These are phyloP conservation scores for Fusarium camptoceras DNA, from an alignment of 2,329 filamentous ascomycete genomes.

Conservation along the genomic window DNA sequence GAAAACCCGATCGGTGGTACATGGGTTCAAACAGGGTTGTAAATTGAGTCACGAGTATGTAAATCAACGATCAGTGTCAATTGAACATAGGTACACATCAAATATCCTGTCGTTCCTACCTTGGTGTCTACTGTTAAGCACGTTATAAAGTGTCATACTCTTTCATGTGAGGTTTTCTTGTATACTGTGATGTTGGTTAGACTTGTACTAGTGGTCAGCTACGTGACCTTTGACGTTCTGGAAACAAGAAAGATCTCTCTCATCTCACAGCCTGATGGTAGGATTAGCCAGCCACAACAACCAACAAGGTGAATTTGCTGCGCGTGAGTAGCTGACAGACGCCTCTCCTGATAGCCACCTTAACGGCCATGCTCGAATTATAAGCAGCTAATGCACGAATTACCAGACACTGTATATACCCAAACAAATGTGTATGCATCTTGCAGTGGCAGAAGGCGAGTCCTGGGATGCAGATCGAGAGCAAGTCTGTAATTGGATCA, in stretches of 20 bases:
- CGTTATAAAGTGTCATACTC: not conserved
- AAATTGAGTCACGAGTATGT: not conserved
- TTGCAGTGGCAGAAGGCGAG: not conserved
- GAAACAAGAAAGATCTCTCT: not conserved
- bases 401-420: not conserved
- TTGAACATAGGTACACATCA: not conserved
- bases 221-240: not conserved
- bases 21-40: slow-evolving; percentile 15
- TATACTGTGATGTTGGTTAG: not conserved
- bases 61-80: not conserved
- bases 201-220: not conserved
- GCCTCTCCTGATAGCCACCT: not conserved
- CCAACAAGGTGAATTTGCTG: not conserved
- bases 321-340: not conserved
- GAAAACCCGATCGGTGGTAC: not conserved
- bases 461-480: not conserved
- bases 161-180: not conserved
- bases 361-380: not conserved
- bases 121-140: not conserved
- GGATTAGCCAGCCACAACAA: not conserved
- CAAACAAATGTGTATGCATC: not conserved
- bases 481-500: slow-evolving; percentile 2
- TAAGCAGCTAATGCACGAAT: not conserved
- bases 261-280: not conserved
- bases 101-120: not conserved